A percentile compares a stretch with the other conserved stretches of the same genome.
phyloP scores from a whole-genome alignment of 2,329 filamentous ascomycete genomes.

The Fusarium albosuccineum region DNA sequence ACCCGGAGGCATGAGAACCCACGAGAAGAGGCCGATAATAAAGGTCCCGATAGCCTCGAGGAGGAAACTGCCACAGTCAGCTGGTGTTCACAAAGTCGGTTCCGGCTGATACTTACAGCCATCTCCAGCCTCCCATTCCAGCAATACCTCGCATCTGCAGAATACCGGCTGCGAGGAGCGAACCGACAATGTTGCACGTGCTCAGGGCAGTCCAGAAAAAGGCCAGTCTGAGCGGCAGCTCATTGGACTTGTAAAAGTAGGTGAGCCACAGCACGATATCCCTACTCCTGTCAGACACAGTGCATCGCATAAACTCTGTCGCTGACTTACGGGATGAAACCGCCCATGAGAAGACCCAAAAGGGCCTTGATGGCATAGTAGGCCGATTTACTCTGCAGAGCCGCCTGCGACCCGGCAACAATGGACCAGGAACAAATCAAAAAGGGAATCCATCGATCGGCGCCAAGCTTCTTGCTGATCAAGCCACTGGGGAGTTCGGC shows the following conservation, averaged over 20 bases:
- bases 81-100: not conserved
- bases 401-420: conserved; percentile 55
- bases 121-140: conserved; percentile 56
- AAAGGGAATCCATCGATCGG: conserved; percentile 60
- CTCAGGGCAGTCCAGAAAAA: conserved; percentile 79
- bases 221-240: conserved; percentile 74
- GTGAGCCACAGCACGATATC: conserved; percentile 74
- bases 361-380: conserved; percentile 59
- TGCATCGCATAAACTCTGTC: not conserved
- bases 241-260: conserved; percentile 81
- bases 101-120: conserved; percentile 46
- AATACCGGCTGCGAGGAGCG: conserved; percentile 61
- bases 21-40: conserved; percentile 58
- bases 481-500: conserved; percentile 64
- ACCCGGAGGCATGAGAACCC: conserved; percentile 60
- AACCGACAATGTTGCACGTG: conserved; percentile 65
- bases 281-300: conserved; percentile 21
- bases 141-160: conserved; percentile 53
- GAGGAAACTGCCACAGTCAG: conserved; percentile 53
- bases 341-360: conserved; percentile 62
- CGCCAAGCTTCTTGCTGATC: conserved; percentile 64
- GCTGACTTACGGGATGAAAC: conserved; percentile 60
- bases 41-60: conserved; percentile 63
- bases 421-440: conserved; percentile 58
- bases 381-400: conserved; percentile 50